Conservation (phyloP, 1,139 yeast genomes). For the Magnusiomyces starmeri region DNA sequence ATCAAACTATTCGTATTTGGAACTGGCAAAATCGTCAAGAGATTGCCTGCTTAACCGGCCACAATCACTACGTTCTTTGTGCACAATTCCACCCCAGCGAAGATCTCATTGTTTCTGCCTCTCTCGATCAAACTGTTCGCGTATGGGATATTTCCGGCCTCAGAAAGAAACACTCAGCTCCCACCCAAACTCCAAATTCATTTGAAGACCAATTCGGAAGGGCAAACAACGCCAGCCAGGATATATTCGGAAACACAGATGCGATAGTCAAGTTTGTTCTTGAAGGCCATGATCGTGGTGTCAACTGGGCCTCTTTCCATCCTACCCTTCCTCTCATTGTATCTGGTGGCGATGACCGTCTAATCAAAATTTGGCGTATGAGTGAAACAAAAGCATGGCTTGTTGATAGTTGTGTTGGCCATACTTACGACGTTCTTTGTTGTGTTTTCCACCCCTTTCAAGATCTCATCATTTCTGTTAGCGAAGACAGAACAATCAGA, state of each 20-base stretch:
- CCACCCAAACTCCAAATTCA: conserved; percentile 40
- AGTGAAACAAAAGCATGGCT: conserved; percentile 98
- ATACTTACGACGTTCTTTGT: conserved; percentile 84
- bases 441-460: conserved; percentile 91
- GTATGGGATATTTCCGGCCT: conserved; percentile 98
- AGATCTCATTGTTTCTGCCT: conserved; percentile 89
- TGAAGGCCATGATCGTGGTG: conserved; percentile 98
- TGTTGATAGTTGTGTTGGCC: conserved; percentile 97
- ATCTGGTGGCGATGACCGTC: conserved; percentile 94
- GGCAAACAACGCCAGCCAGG: conserved; percentile 44
- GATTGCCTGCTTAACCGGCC: conserved; percentile 95
- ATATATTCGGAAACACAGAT: conserved; percentile 88
- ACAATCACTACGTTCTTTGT: conserved; percentile 96
- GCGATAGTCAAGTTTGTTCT: conserved; percentile 92
- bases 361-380: conserved; percentile 96
- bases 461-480: conserved; percentile 84
- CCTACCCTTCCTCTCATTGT: conserved; percentile 93
- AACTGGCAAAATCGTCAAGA: conserved; percentile 99
- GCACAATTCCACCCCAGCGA: conserved; percentile 97
- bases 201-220: conserved; percentile 77
- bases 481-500: conserved; percentile 95
- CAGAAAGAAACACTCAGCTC: conserved; percentile 90
- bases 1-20: conserved; percentile 98
- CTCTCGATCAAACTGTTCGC: conserved; percentile 96
- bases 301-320: conserved; percentile 97